Evolutionary conservation across 1,284 basidiomycete genomes (phyloP), one percentile per base, ranked within the genome.

Genomic region (Tylopilus sp.): DNA sequence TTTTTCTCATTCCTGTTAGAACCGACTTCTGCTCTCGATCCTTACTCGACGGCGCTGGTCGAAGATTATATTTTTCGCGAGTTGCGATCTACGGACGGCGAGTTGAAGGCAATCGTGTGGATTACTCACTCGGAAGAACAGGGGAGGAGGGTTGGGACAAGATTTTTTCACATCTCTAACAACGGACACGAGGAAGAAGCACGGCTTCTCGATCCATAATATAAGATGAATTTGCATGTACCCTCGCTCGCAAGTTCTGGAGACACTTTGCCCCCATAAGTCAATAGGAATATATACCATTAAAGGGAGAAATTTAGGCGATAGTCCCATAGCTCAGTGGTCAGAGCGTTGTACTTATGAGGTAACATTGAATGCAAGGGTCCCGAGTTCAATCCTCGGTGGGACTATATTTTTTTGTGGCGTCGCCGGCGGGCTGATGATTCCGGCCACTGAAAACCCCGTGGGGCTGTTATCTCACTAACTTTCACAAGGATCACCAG

Each of bases 51-150:
- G 19, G 59, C 71, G 10, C 66, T 73, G 25, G 86, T 93, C 0
- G 91, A 94, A 62, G 70, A 75, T 36, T 77, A 73, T 41, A 69
- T 93, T 12, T 56, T 76, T 3, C 63, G 73, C 15, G 74, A 84
- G 50, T 64, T 92, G 34, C 71, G 65, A 38, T 71, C 73, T 2
- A 53, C 67, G 1, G 69, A 77, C 21, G 72, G 74, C 15, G 66
- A 66, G n/a, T 68, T 89, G 44, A 86, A 88, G 61, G 85, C 89
- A 0, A 68, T 92, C 35, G 61, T 93, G 6, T 93, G 91, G 91
- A 89, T 93, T 57, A 93, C 91, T 0, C 90, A 93, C 65, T 89
- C 87, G 0, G 78, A 82, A 6, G 86, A 90, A 52, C 90, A 93
- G 66, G 86, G 80, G 0, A 70, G 78, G 48, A 74, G 89, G 44